phyloP scores from a whole-genome alignment of 352 stramenopile genomes.

The Phytophthora pseudosyringae region DNA sequence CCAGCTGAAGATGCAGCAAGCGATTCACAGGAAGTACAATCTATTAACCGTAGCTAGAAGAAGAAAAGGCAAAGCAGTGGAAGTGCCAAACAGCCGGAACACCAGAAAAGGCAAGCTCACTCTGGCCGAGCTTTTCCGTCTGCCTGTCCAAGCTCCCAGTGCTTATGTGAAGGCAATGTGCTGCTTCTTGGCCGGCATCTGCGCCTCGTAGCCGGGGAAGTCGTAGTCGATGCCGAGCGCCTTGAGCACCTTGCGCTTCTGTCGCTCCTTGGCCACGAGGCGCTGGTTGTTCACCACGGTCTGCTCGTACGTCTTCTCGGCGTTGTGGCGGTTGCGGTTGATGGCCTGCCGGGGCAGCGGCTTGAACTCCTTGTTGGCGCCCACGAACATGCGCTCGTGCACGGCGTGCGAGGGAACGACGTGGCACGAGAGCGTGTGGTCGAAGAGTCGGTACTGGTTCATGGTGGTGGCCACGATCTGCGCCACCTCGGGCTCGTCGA shows the following conservation, averaged over 20 bases:
- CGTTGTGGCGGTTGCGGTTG: constrained; percentile 82
- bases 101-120: neutral
- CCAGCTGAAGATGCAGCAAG: neutral
- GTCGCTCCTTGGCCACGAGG: constrained; percentile 76
- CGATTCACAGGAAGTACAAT: constrained; percentile 35
- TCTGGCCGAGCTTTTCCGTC: constrained; percentile 14
- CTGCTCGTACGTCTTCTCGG: constrained; percentile 80
- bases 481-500: constrained; percentile 93
- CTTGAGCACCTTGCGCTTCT: constrained; percentile 78
- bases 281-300: constrained; percentile 71
- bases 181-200: constrained; percentile 75
- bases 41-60: constrained; percentile 32
- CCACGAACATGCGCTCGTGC: constrained; percentile 89
- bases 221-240: constrained; percentile 89
- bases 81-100: constrained; percentile 6
- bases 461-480: constrained; percentile 95
- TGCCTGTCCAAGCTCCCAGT: constrained; percentile 1
- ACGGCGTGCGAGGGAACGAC: constrained; percentile 88
- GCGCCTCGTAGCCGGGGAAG: constrained; percentile 75
- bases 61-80: constrained; percentile 22
- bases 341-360: constrained; percentile 70
- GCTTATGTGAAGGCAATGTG: constrained; percentile 74
- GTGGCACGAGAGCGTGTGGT: constrained; percentile 94
- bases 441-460: constrained; percentile 95
- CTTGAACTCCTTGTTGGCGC: constrained; percentile 87